Base-by-base conservation (phyloP, 805 yeast species). In the Priceomyces carsonii region DNA sequence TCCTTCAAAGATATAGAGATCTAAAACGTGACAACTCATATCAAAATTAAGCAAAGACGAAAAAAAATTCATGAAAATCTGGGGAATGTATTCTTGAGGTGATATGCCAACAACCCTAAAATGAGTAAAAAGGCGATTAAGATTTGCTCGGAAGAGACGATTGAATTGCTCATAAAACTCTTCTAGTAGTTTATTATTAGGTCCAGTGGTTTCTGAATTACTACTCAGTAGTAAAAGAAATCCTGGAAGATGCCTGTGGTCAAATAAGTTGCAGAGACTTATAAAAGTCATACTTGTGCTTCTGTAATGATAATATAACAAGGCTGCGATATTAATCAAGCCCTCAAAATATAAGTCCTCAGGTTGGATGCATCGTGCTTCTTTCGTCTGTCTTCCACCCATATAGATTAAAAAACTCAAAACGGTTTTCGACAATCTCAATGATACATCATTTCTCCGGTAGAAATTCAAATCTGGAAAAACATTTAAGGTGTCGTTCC, bases 1-100 rank as follows among this genome's bases (percentile, higher is more conserved):
- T 6, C 82, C 80, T 50, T 81, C 87, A 51, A 80, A 80, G 8
- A 80, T 51, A 51, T 69, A 70, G 4, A 82, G 62, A 51, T 83
- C 90, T 41, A 83, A 47, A 5, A 82, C 44, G 10, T 78, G 68
- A 17, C 69, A 59, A 6, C 74, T 53, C 1, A 71, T 54, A 21
- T 79, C 81, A 30, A 75, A 55, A 8, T 66, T 51, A 28, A 80
- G 48, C 17, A 69, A 63, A 32, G 64, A 58, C 2, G 79, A 51
- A 47, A 80, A 75, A 13, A 79, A 40, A 8, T 67, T 59, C 14
- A 73, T 48, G 2, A 79, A 43, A 33, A 78, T 46, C 2, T 31
- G 36, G 2, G 63, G 64, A 5, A 82, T 52, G 35, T 73, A 72
- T 3, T 61, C 69, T 3, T 59, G 38, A 3, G 80, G 66, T 5